These are phyloP conservation scores for Lachnellula occidentalis DNA, from an alignment of 2,329 filamentous ascomycete genomes.

Conservation along the genomic window DNA sequence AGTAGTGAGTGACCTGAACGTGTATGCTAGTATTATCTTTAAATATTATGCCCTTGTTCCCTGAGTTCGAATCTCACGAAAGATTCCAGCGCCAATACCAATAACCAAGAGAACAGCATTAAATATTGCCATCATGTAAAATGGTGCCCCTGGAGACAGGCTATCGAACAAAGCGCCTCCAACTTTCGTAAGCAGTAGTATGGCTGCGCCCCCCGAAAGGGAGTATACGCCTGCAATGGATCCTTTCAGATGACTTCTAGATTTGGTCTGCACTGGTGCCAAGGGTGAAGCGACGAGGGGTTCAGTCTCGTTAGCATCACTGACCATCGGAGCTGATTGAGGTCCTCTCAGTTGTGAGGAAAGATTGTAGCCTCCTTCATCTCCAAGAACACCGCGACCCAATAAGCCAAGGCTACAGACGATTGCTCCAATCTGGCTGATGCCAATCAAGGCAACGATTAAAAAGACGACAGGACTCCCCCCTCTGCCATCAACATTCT, in stretches of 20 bases:
- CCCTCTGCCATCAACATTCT: constrained; percentile 56
- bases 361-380: constrained; percentile 32
- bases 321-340: background rate
- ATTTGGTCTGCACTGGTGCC: constrained; percentile 15
- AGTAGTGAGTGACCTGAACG: background rate
- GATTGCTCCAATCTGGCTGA: constrained; percentile 94
- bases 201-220: constrained; percentile 82
- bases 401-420: constrained; percentile 91
- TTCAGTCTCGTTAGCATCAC: constrained; percentile 17
- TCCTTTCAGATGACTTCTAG: constrained; percentile 62
- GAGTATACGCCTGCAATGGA: constrained; percentile 94
- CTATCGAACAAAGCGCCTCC: constrained; percentile 83
- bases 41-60: constrained; percentile 1
- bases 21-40: background rate
- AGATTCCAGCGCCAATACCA: constrained; percentile 26
- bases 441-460: constrained; percentile 73
- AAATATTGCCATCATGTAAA: constrained; percentile 90
- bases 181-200: constrained; percentile 83
- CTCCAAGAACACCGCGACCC: constrained; percentile 67
- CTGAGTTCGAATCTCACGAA: constrained; percentile 21
- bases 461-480: constrained; percentile 67
- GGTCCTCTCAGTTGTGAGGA: constrained; percentile 26
- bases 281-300: constrained; percentile 28
- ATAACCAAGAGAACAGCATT: constrained; percentile 66
- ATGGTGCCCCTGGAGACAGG: constrained; percentile 69